Percentiles rank a stretch among this genome's conserved stretches.
Conservation (phyloP, 495 filamentous ascomycete genomes). For the Xylaria intraflava region DNA sequence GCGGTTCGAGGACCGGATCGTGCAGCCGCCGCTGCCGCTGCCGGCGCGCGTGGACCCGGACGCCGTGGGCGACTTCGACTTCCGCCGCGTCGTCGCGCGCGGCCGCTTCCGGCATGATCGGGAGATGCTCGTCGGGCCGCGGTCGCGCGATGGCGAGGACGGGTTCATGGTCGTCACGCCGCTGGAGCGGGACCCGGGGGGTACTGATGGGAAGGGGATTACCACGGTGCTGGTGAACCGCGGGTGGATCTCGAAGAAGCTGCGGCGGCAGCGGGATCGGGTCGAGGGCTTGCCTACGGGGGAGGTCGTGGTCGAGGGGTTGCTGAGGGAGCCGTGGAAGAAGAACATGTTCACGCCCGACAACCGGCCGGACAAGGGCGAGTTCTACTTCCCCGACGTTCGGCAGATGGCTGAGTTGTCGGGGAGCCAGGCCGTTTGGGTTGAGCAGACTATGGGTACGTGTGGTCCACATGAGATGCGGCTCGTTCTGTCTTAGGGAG, state of each 20-base stretch:
- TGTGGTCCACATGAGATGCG: neutral
- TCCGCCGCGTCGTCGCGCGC: conserved; percentile 72
- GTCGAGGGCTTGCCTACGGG: conserved; percentile 54
- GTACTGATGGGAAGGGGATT: conserved; percentile 11
- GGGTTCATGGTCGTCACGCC: conserved; percentile 90
- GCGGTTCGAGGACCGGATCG: conserved; percentile 80
- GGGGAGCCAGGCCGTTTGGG: conserved; percentile 83
- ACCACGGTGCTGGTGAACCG: conserved; percentile 76
- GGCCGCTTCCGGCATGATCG: conserved; percentile 76
- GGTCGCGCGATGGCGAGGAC: conserved; percentile 80
- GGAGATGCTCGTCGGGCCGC: conserved; percentile 93
- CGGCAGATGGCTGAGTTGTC: conserved; percentile 82
- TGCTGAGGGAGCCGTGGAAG: conserved; percentile 85
- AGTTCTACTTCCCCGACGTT: conserved; percentile 95
- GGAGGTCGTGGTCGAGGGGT: conserved; percentile 69
- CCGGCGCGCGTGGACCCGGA: conserved; percentile 73
- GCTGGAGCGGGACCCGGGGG: conserved; percentile 56
- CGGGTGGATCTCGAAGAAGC: conserved; percentile 78
- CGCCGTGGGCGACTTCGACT: conserved; percentile 84
- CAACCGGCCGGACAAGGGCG: conserved; percentile 71
- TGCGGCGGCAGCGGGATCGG: conserved; percentile 56
- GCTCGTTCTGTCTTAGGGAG: neutral
- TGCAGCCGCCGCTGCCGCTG: conserved; percentile 78
- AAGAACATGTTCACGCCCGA: conserved; percentile 96
- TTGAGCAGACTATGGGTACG: conserved; percentile 92